A percentile compares a stretch with the other conserved stretches of the same genome.
Evolutionary conservation across 139 green algal genomes (phyloP).

Genomic region (Asterochloris sp.): DNA sequence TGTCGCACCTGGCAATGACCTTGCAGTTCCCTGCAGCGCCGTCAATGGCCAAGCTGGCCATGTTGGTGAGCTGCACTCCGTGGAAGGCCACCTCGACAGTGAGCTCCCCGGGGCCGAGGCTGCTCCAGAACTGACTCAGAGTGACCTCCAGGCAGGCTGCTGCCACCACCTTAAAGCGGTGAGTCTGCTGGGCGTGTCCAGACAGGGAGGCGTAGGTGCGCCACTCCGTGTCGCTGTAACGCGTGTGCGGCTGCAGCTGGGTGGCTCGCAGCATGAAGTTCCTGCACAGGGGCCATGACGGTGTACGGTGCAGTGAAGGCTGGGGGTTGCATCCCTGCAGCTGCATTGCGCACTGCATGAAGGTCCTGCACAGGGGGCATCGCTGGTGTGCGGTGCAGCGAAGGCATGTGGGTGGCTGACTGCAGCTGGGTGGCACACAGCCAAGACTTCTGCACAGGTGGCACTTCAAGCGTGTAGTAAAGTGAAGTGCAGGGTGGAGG

Average conservation of each 20-base stretch:
- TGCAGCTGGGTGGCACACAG: no score
- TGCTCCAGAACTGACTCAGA: constrained; percentile 80
- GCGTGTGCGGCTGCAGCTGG: constrained; percentile 53
- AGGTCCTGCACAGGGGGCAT: not conserved
- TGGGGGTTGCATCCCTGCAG: not conserved
- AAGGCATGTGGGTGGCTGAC: no score
- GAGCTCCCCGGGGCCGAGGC: constrained; percentile 31
- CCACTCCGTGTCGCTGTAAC: constrained; percentile 61
- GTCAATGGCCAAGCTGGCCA: constrained; percentile 20
- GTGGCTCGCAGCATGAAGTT: constrained; percentile 55
- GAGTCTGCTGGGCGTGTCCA: constrained; percentile 32
- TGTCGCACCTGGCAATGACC: constrained; percentile 19
- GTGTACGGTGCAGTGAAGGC: no score
- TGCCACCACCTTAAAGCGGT: constrained; percentile 40
- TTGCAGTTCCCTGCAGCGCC: constrained; percentile 26
- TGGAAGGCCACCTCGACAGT: constrained; percentile 73
- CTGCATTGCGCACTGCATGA: not conserved
- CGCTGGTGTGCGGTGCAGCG: no score
- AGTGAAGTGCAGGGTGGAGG: no score
- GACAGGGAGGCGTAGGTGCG: constrained; percentile 36
- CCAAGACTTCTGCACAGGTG: no score
- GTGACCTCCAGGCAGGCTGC: constrained; percentile 78
- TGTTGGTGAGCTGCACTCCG: constrained; percentile 39
- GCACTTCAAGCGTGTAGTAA: no score
- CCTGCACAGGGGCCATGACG: constrained; percentile 6